Evolutionary conservation across 305 asterid genomes (phyloP).

Genomic region (Solanum chacoense): DNA sequence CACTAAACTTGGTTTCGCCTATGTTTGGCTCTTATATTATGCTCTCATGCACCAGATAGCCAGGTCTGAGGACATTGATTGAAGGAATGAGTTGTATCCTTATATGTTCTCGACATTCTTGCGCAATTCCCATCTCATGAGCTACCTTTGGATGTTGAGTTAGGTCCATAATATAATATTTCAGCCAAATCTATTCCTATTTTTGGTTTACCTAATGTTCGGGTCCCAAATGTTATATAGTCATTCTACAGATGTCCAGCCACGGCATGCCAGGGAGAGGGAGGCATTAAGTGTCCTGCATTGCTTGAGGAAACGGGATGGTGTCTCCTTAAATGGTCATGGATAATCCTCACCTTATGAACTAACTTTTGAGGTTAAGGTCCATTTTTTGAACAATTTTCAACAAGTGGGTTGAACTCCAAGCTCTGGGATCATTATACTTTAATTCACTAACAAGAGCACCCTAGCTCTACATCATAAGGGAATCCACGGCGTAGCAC

Average conservation of each 20-base stretch:
- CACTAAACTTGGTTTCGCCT: not conserved
- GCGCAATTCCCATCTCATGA: not conserved
- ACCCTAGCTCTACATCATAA: not conserved
- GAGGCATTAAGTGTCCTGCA: not conserved
- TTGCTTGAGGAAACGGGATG: not conserved
- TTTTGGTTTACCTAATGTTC: not conserved
- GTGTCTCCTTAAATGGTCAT: not conserved
- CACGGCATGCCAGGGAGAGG: not conserved
- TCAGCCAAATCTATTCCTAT: not conserved
- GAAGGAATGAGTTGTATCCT: not conserved
- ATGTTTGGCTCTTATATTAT: not conserved
- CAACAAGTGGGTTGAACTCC: not conserved
- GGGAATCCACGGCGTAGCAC: too few species aligned
- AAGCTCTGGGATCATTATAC: not conserved
- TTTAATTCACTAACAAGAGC: not conserved
- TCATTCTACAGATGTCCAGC: not conserved
- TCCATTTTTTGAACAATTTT: not conserved
- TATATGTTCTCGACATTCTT: not conserved
- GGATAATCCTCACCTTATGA: not conserved
- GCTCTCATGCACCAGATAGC: not conserved
- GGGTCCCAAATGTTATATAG: not conserved
- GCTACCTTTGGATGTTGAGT: not conserved
- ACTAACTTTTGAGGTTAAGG: not conserved
- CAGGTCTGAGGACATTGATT: not conserved
- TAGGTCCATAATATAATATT: not conserved